Evolutionary conservation across 805 yeast species (phyloP).

Genomic region (Candida ortonii): DNA sequence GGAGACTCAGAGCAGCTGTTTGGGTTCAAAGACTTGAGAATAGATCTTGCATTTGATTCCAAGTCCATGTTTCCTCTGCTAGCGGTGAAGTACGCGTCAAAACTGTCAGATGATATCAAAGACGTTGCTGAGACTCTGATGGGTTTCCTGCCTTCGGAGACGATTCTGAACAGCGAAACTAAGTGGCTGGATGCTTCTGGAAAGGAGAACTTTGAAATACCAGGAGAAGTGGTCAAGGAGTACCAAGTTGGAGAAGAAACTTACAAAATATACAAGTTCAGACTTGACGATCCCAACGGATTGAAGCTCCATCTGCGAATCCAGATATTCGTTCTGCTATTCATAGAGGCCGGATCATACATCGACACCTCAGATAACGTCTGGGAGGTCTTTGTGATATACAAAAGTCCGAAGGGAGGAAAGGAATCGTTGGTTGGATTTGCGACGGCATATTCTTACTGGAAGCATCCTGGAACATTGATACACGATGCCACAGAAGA

Average conservation of each 20-base stretch:
- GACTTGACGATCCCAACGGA: conserved; percentile 41
- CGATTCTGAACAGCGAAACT: conserved; percentile 59
- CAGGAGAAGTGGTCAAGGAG: conserved; percentile 32
- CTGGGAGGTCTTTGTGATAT: conserved; percentile 76
- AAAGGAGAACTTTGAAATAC: conserved; percentile 39
- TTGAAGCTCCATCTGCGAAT: conserved; percentile 61
- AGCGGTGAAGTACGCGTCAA: conserved; percentile 52
- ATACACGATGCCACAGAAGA: conserved; percentile 44
- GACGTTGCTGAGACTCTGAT: conserved; percentile 56
- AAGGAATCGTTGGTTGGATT: conserved; percentile 65
- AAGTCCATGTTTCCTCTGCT: conserved; percentile 71
- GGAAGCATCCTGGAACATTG: conserved; percentile 61
- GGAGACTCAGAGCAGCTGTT: conserved; percentile 88
- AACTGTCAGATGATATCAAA: conserved; percentile 53
- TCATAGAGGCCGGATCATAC: conserved; percentile 91
- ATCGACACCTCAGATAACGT: conserved; percentile 71
- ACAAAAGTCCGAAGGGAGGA: conserved; percentile 33
- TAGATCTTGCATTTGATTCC: conserved; percentile 72
- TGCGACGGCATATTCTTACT: conserved; percentile 78
- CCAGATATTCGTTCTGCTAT: conserved; percentile 76
- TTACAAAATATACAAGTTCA: conserved; percentile 52
- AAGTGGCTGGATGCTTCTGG: conserved; percentile 61
- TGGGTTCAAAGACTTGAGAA: conserved; percentile 71
- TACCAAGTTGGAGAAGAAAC: conserved; percentile 36
- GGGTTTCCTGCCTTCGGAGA: conserved; percentile 56